phyloP scores from a whole-genome alignment of 164 flowering plant species.

The Platanus orientalis region DNA sequence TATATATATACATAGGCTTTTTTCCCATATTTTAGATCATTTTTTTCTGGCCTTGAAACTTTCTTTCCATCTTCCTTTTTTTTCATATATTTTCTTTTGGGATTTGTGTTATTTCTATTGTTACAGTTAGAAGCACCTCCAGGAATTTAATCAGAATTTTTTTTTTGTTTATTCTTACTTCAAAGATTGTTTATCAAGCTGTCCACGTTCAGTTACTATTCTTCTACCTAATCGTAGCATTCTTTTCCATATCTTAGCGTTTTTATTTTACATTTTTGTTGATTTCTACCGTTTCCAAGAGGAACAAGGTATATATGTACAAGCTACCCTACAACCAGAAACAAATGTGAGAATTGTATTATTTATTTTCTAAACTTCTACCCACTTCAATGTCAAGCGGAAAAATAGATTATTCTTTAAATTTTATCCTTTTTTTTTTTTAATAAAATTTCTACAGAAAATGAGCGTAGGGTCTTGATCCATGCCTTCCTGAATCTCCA shows the following conservation, averaged over 20 bases:
- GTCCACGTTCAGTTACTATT: constrained; percentile 43
- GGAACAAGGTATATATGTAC: constrained; percentile 77
- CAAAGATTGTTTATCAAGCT: constrained; percentile 75
- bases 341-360: constrained; percentile 40
- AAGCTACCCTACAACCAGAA: constrained; percentile 68
- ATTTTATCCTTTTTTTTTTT: neutral
- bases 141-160: constrained; percentile 59
- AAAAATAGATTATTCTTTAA: neutral
- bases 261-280: neutral
- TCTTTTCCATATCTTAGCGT: neutral
- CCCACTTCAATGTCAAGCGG: no score
- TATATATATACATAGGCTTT: no score
- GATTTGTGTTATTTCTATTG: neutral
- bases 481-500: constrained; percentile 29
- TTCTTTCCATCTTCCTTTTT: no score
- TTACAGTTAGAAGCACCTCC: constrained; percentile 72
- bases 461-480: constrained; percentile 46
- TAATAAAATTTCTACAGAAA: constrained; percentile 26
- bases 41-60: no score
- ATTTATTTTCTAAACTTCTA: neutral
- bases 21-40: no score
- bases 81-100: no score
- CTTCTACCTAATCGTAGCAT: neutral
- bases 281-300: constrained; percentile 45
- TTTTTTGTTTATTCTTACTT: constrained; percentile 53